These are phyloP conservation scores for Pichia sp. DNA, from an alignment of 1,139 yeast species.

Conservation along the genomic window DNA sequence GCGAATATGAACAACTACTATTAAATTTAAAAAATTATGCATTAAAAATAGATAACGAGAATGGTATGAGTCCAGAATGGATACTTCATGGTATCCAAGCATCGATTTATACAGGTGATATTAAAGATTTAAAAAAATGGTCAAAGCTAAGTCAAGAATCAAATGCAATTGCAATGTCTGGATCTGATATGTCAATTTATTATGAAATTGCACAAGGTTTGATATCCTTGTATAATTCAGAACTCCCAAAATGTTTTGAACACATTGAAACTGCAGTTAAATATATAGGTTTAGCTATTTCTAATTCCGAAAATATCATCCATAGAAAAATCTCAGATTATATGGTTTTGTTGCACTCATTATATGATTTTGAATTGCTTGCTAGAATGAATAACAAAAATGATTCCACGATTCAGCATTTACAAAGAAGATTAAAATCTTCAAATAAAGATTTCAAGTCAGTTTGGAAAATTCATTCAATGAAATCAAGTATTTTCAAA, in stretches of 20 bases:
- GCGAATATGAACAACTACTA: constrained; percentile 44
- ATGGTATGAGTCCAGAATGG: constrained; percentile 39
- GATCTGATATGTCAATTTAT: constrained; percentile 51
- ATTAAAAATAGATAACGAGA: constrained; percentile 1
- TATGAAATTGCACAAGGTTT: constrained; percentile 63
- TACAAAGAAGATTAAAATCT: constrained; percentile 36
- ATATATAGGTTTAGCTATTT: constrained; percentile 54
- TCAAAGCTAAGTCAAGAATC: constrained; percentile 34
- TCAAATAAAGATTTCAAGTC: constrained; percentile 58
- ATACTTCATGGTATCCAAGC: constrained; percentile 67
- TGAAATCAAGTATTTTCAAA: constrained; percentile 52
- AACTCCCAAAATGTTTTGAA: constrained; percentile 30
- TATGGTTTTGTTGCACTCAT: constrained; percentile 61
- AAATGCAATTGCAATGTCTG: constrained; percentile 32
- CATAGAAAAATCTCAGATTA: constrained; percentile 32
- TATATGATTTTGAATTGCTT: constrained; percentile 53
- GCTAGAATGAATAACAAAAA: constrained; percentile 15
- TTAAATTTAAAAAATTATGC: constrained; percentile 25
- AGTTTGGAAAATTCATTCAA: constrained; percentile 53
- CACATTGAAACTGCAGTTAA: constrained; percentile 48
- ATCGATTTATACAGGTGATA: constrained; percentile 59
- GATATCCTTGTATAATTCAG: constrained; percentile 34
- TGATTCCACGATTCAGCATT: constrained; percentile 14
- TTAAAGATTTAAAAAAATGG: constrained; percentile 54
- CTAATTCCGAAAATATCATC: constrained; percentile 53